Evolutionary conservation across 2,329 filamentous ascomycete species (phyloP), one percentile per base, ranked within the genome.

Genomic region (Rhynchosporium agropyri): DNA sequence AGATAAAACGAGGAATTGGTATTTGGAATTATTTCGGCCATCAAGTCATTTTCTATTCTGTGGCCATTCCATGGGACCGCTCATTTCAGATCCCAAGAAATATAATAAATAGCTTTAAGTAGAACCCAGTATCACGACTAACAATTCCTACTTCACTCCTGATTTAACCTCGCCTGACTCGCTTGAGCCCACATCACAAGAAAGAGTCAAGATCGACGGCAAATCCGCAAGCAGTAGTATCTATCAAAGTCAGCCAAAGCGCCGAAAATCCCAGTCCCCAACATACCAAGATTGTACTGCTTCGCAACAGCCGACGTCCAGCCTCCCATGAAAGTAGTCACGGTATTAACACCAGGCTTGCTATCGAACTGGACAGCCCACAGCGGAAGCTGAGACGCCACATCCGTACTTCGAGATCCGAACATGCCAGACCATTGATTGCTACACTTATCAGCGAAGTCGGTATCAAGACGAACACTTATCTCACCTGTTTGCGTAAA

Each of bases 381-480:
- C 15, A 57, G 40, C 15, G 54, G 54, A 20, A 57, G 54, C 54
- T 57, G 54, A 3, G 54, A 57, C 3, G 26, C 54, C 3, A 46
- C 40, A 57, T 57, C 54, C 15, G 40, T 46, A 46, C 54, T 57
- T n/a, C 54, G 26, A 2, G 54, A 57, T 7, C 54, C 54, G 9
- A 57, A 57, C 54, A 57, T 57, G 4, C 54, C 54, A 45, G 54
- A 57, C 54, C 54, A 57, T 57, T 57, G 54, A 46, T 57, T 57
- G 4, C 54, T 57, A 4, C 33, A 13, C 42, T 20, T 12, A 13
- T 57, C 54, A 57, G 38, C 13, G 33, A 10, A 31, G 6, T 33
- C 6, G 12, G 26, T 9, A 31, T 5, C 15, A 5, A 6, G n/a
- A n/a, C 1, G 8, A 28, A 13, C 7, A 13, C 20, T 20, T 20